Conservation (phyloP, 1,284 basidiomycete genomes). For the Moesziomyces globuligerus region DNA sequence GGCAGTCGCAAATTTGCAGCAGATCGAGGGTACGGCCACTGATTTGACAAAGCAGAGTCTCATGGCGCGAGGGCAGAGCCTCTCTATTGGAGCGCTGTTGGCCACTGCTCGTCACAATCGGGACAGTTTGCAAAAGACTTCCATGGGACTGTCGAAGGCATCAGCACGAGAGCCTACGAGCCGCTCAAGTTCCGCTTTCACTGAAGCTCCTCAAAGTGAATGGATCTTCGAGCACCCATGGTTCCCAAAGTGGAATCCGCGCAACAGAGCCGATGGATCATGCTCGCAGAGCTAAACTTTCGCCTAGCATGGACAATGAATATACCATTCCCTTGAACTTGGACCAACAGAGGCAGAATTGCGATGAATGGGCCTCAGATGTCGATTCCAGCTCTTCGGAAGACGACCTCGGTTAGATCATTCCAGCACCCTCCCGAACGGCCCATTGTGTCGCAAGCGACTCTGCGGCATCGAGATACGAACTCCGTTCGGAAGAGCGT, state of each 20-base stretch:
- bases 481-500: no score
- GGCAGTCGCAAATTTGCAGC: conserved; percentile 11
- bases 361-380: no score
- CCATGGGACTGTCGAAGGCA: no score
- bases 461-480: no score
- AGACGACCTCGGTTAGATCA: no score
- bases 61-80: conserved; percentile 3
- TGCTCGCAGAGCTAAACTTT: background rate
- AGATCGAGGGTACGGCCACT: conserved; percentile 3
- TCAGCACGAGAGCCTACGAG: background rate
- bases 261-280: background rate
- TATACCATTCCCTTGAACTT: conserved; percentile 1
- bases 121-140: no score
- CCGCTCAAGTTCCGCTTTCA: background rate
- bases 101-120: conserved; percentile 23
- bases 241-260: conserved; percentile 24
- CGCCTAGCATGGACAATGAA: no score
- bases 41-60: conserved; percentile 9
- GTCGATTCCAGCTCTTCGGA: no score
- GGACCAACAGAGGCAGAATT: no score
- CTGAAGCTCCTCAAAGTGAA: background rate
- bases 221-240: conserved; percentile 32
- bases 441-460: no score
- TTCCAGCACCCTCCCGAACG: no score
- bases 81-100: conserved; percentile 14